Evolutionary conservation across 805 yeast species (phyloP).

Genomic region (Kodamaea neixiangensis): DNA sequence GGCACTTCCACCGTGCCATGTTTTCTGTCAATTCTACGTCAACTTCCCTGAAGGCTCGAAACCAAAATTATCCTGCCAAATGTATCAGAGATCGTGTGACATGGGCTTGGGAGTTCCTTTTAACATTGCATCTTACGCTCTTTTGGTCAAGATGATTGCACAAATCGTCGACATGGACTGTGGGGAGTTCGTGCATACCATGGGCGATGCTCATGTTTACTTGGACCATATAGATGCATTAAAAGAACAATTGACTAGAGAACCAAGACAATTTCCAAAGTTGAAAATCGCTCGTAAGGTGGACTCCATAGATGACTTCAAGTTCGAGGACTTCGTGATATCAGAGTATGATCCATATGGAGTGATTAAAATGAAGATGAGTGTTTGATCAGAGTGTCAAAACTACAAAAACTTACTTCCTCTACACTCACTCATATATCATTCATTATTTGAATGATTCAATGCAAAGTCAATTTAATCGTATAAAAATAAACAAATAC

Average conservation of each 20-base stretch:
- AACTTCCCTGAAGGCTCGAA: constrained; percentile 63
- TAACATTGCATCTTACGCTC: constrained; percentile 94
- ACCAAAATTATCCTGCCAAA: constrained; percentile 79
- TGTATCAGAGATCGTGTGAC: constrained; percentile 98
- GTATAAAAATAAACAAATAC: neutral
- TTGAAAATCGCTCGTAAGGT: constrained; percentile 54
- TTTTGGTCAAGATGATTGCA: constrained; percentile 92
- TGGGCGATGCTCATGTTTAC: constrained; percentile 98
- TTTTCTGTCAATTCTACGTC: constrained; percentile 93
- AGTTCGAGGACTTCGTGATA: constrained; percentile 84
- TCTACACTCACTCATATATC: neutral
- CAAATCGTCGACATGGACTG: constrained; percentile 93
- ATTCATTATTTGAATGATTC: neutral
- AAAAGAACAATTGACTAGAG: constrained; percentile 72
- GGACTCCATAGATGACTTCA: constrained; percentile 78
- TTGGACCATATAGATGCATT: constrained; percentile 91
- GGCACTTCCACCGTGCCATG: constrained; percentile 99
- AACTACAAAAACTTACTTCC: neutral
- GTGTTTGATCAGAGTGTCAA: constrained; percentile 55
- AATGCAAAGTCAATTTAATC: neutral
- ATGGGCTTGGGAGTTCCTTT: constrained; percentile 99
- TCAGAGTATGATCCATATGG: constrained; percentile 77
- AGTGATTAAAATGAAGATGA: constrained; percentile 94
- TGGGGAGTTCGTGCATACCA: constrained; percentile 91
- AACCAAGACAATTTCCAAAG: constrained; percentile 80